A percentile compares a stretch with the other conserved stretches of the same genome.
phyloP scores from a whole-genome alignment of 225 moss, liverwort and hornwort species.

The Polytrichum commune region DNA sequence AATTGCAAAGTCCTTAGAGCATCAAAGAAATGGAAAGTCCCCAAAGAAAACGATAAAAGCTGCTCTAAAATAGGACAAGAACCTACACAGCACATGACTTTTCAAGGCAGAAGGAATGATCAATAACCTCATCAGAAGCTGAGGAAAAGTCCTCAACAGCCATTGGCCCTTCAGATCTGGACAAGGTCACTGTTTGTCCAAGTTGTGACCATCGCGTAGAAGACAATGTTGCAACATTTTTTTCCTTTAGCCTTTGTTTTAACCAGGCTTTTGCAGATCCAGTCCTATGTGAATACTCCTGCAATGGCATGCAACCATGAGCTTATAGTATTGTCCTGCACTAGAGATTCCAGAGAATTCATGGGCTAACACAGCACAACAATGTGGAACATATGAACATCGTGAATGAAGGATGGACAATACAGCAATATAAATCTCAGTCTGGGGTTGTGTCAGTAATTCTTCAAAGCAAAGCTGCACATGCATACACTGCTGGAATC shows the following conservation, averaged over 20 bases:
- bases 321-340: too few species aligned
- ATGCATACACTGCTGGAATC: too few species aligned
- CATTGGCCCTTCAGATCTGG: not conserved
- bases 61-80: conserved; percentile 6
- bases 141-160: not conserved
- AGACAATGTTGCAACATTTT: conserved; percentile 43
- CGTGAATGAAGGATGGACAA: too few species aligned
- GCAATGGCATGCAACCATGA: not conserved
- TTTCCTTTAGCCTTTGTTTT: conserved; percentile 27
- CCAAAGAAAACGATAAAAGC: not conserved
- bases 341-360: too few species aligned
- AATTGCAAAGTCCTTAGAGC: not conserved
- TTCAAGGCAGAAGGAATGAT: not conserved
- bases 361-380: too few species aligned
- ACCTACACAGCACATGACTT: not conserved
- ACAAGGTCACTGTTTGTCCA: conserved; percentile 18
- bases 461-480: too few species aligned
- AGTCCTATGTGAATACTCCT: conserved; percentile 36
- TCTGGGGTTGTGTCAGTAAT: too few species aligned
- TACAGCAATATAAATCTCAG: too few species aligned
- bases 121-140: conserved; percentile 9
- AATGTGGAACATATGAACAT: too few species aligned
- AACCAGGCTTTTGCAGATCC: conserved; percentile 29
- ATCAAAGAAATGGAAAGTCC: too few species aligned
- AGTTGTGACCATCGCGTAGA: conserved; percentile 49